Conservation (phyloP, 495 filamentous ascomycete species). For the Daldinia loculata region DNA sequence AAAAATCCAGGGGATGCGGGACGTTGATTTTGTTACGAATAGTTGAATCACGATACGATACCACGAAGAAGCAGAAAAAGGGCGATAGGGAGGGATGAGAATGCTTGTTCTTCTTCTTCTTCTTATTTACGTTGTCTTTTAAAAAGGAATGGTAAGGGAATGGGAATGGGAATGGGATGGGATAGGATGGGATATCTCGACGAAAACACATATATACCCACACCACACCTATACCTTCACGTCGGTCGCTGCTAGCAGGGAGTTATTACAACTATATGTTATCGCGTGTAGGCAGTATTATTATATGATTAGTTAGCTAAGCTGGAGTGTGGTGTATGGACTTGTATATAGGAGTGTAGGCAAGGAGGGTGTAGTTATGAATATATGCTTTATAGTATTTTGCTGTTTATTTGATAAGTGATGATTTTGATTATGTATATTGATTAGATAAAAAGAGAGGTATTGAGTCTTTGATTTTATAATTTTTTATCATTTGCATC, state of each 20-base stretch:
- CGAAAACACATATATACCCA: background rate
- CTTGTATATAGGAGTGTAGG: slow-evolving; percentile 25
- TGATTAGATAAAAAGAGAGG: no score
- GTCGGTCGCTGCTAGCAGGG: slow-evolving; percentile 8
- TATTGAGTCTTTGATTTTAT: no score
- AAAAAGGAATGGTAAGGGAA: slow-evolving; percentile 20
- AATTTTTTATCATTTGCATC: no score
- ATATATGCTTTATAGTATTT: slow-evolving; percentile 20
- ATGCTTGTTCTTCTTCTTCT: background rate
- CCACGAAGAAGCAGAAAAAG: slow-evolving; percentile 26
- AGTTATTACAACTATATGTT: background rate
- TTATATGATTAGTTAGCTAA: background rate
- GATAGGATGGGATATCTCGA: background rate
- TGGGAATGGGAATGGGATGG: background rate
- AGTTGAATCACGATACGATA: slow-evolving; percentile 28
- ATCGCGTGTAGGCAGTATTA: background rate
- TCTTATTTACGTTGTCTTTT: background rate
- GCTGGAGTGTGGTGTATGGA: slow-evolving; percentile 2
- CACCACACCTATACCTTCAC: background rate
- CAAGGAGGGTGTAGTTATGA: background rate
- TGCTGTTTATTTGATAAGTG: background rate
- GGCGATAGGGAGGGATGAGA: slow-evolving; percentile 8
- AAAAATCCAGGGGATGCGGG: background rate
- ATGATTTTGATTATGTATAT: no score
- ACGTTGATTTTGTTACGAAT: background rate